These are phyloP conservation scores for Hypholoma fasciculare DNA, from an alignment of 768 basidiomycete species.

Conservation along the genomic window DNA sequence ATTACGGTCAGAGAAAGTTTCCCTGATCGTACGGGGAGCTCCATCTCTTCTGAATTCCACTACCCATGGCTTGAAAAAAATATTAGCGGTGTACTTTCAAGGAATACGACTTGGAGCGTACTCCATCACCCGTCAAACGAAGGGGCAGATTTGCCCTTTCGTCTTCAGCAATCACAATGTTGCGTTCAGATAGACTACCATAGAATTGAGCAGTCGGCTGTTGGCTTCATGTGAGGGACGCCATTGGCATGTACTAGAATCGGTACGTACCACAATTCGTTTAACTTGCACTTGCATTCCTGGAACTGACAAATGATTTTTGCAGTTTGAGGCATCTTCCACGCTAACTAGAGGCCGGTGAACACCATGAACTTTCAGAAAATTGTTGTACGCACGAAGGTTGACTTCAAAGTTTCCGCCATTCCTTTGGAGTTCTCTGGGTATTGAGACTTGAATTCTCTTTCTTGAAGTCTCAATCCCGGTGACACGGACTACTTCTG, in stretches of 20 bases:
- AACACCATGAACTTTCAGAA: slow-evolving; percentile 2
- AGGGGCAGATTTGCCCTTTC: slow-evolving; percentile 75
- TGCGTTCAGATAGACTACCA: slow-evolving; percentile 56
- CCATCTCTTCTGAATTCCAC: slow-evolving; percentile 68
- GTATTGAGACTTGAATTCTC: slow-evolving; percentile 66
- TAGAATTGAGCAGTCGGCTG: slow-evolving; percentile 91
- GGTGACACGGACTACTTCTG: slow-evolving; percentile 56
- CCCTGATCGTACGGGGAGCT: slow-evolving; percentile 37
- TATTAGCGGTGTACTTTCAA: neutral
- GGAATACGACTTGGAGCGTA: slow-evolving; percentile 36
- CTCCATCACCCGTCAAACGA: slow-evolving; percentile 88
- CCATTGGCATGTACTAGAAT: neutral
- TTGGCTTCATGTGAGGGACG: neutral
- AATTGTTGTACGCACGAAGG: slow-evolving; percentile 47
- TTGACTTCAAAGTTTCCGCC: slow-evolving; percentile 83
- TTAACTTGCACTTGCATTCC: slow-evolving; percentile 85
- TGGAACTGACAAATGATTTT: slow-evolving; percentile 70
- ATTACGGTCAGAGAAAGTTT: slow-evolving; percentile 60
- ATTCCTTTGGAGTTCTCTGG: slow-evolving; percentile 58
- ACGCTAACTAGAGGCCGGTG: slow-evolving; percentile 62
- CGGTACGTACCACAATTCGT: slow-evolving; percentile 61
- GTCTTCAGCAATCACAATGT: slow-evolving; percentile 69
- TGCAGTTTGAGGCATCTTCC: slow-evolving; percentile 88
- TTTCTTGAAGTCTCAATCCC: slow-evolving; percentile 57
- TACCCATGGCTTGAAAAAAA: slow-evolving; percentile 73